Base-by-base conservation (phyloP, 495 filamentous ascomycete species). In the Hyaloscypha finlandica region DNA sequence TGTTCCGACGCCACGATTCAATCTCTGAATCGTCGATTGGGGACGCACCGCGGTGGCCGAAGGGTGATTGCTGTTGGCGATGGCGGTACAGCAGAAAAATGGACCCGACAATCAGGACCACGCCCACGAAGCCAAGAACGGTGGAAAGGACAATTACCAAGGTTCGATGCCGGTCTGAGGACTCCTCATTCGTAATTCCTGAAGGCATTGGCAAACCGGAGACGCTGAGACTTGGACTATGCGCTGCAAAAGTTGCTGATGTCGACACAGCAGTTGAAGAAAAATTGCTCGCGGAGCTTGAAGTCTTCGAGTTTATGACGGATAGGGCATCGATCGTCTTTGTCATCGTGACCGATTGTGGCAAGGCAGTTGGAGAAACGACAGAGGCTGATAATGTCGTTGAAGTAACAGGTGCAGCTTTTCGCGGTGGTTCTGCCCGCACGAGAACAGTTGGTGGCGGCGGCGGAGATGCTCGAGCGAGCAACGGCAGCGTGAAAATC, bases 21-120 rank as follows among this genome's bases (percentile, higher is more conserved):
- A 74, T 71, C 53, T 74, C 71, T 19, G 71, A 66, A 48, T 74
- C 71, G 54, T 74, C 55, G 35, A 74, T 71, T 14, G 71, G 69
- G n/a, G 66, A 67, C n/a, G 39, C 67, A n/a, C 68, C 69, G 16
- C 71, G 66, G 35, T 63, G 59, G 4, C 32, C 16, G 30, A 73
- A 73, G 16, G 69, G 69, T 29, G 55, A 42, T 64, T 69, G 51
- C 16, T 67, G 32, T 63, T 59, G 58, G 12, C 64, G 63, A 61
- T 68, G 70, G 6, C 71, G 68, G 25, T 54, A 57, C 11, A 53
- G 11, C 22, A 74, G 66, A 31, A 68, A 67, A 4, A 64, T 20
- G 8, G 53, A 35, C 0, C 35, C 53, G 0, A 25, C 8, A 55
- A 74, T 57, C 33, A 71, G 39, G 16, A 71, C 29, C 12, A 71